Base-by-base conservation (phyloP, 2,329 filamentous ascomycete species). In the Xylaria sp. region DNA sequence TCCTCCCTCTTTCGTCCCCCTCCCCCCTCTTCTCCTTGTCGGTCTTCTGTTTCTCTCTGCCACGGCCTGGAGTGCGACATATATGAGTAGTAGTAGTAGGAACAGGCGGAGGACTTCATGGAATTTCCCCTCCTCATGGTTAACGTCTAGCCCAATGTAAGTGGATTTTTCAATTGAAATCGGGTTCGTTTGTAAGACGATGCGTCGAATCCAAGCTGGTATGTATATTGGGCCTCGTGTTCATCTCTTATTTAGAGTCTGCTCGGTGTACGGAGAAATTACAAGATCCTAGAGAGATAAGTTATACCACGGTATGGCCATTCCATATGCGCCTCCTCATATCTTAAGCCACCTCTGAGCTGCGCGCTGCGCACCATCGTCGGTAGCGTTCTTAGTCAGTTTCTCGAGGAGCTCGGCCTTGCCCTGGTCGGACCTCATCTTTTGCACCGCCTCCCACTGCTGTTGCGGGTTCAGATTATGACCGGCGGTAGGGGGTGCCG, bases 401-500 rank as follows among this genome's bases (percentile, higher is more conserved):
- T 81, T 82, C 53, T 75, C 78, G 6, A 86, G 71, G 37, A 85
- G 75, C 50, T 82, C 81, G 9, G 80, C 80, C 57, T 82, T 80
- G 63, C 83, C 79, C 55, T 80, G 75, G 63, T 87, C 83, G 47
- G 82, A 78, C 23, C 79, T 78, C 71, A 84, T 80, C 69, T 81
- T 82, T 68, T 84, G 82, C 80, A 84, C 82, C 5, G 81, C 81
- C 72, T 85, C 84, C 37, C 81, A 79, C 69, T 86, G 83, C 72
- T 85, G 81, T 12, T 84, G 77, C n/a, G 84, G 83, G 63, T 82
- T 83, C 68, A 82, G 75, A 1, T 80, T 68, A 66, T 82, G 80
- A 40, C 78, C 81, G 2, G 59, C 16, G 23, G 76, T 72, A 8
- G 82, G 79, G 13, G 79, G 74, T 3, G 79, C 76, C 16, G 74